These are phyloP conservation scores for Mortierella sp. DNA, from an alignment of 371 early-diverging fungal genomes.

Conservation along the genomic window DNA sequence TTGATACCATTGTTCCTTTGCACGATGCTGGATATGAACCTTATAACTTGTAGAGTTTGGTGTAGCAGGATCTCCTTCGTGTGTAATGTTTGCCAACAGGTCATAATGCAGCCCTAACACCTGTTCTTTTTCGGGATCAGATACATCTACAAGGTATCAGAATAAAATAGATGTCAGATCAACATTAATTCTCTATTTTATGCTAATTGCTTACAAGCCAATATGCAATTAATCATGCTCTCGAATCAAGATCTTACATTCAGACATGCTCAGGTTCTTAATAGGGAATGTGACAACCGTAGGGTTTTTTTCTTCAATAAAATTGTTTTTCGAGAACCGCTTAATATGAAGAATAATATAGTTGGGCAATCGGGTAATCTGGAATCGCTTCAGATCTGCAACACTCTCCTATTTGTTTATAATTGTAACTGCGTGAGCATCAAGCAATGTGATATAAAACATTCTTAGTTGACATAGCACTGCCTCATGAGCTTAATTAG, in stretches of 20 bases:
- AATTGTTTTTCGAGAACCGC: conserved; percentile 92
- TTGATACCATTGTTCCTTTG: conserved; percentile 93
- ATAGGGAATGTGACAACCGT: conserved; percentile 98
- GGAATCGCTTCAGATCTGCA: conserved; percentile 76
- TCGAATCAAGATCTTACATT: conserved; percentile 61
- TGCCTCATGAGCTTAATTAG: not conserved
- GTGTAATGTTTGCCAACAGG: conserved; percentile 92
- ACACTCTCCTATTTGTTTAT: conserved; percentile 67
- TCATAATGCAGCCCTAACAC: conserved; percentile 78
- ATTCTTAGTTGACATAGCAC: not conserved
- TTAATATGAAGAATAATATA: conserved; percentile 94
- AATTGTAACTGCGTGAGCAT: not conserved
- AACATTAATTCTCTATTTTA: not conserved
- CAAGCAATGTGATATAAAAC: not conserved
- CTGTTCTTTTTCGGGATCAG: conserved; percentile 59
- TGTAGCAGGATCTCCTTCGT: conserved; percentile 85
- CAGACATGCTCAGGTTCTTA: conserved; percentile 84
- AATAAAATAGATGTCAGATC: not conserved
- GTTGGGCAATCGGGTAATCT: conserved; percentile 81
- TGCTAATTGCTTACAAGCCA: too few species aligned
- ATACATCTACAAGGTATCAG: conserved; percentile 57
- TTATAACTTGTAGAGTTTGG: conserved; percentile 81
- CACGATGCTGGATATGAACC: conserved; percentile 83
- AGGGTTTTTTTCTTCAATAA: conserved; percentile 92
- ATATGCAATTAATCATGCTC: not conserved